Percentiles rank a stretch among this genome's conserved stretches.
These are phyloP conservation scores for Fusarium phyllophilum DNA, from an alignment of 2,329 filamentous ascomycete species.

Conservation along the genomic window DNA sequence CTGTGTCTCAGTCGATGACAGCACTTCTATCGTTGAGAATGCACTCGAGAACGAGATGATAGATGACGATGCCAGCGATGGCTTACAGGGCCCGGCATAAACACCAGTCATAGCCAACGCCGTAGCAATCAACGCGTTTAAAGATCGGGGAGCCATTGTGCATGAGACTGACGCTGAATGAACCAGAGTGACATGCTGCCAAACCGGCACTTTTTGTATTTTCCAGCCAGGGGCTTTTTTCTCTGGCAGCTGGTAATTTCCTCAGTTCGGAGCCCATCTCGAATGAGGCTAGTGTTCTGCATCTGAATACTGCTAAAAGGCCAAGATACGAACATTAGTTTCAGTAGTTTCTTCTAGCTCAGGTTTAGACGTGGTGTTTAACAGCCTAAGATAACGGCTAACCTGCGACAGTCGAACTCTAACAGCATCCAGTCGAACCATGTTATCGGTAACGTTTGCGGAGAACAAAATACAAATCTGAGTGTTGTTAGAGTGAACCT, in stretches of 20 bases:
- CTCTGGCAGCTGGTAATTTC: not conserved
- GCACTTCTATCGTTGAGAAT: not conserved
- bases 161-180: not conserved
- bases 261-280: not conserved
- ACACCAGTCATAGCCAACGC: not conserved
- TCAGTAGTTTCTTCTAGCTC: not conserved
- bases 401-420: not conserved
- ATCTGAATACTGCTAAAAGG: not conserved
- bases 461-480: not conserved
- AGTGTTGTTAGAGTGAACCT: not conserved
- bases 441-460: not conserved
- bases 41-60: not conserved
- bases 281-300: not conserved
- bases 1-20: not conserved
- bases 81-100: not conserved
- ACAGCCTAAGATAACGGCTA: not conserved
- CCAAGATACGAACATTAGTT: not conserved
- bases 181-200: not conserved
- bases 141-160: not conserved
- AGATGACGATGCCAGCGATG: not conserved
- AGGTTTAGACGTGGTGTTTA: not conserved
- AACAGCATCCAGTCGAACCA: not conserved
- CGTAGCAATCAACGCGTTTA: not conserved
- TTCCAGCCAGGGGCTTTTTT: not conserved
- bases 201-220: not conserved